phyloP scores from a whole-genome alignment of 495 filamentous ascomycete genomes.

The Glarea lozoyensis region DNA sequence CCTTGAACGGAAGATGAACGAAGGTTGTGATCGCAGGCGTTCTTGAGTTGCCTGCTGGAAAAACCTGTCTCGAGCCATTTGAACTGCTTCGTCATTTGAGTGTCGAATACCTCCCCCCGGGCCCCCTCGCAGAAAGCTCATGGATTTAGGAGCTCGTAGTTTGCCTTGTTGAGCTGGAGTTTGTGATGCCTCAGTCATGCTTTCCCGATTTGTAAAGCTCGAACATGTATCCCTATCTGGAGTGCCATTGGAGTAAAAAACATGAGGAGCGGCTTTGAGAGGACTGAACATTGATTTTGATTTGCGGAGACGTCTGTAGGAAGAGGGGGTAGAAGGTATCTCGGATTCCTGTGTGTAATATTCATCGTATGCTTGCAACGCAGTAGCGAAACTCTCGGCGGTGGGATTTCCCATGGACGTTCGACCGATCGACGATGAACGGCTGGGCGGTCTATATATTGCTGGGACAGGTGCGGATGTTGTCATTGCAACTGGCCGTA shows the following conservation, averaged over 20 bases:
- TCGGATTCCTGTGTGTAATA: constrained; percentile 49
- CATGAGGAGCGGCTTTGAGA: constrained; percentile 31
- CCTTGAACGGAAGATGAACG: constrained; percentile 37
- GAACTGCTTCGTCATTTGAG: constrained; percentile 35
- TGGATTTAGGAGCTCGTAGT: constrained; percentile 39
- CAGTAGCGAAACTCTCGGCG: constrained; percentile 27
- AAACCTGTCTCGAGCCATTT: constrained; percentile 39
- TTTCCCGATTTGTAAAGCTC: constrained; percentile 3
- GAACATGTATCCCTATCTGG: constrained; percentile 8
- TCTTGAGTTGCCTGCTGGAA: constrained; percentile 27
- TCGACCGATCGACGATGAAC: constrained; percentile 27
- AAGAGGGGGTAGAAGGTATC: constrained; percentile 59
- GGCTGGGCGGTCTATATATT: constrained; percentile 20
- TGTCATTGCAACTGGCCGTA: constrained; percentile 13
- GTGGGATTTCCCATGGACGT: constrained; percentile 24
- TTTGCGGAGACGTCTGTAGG: constrained; percentile 64
- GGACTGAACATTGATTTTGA: constrained; percentile 64
- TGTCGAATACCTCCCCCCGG: constrained; percentile 21
- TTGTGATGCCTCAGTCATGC: constrained; percentile 11
- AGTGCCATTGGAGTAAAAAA: constrained; percentile 20
- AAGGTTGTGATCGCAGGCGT: constrained; percentile 30
- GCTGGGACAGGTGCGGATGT: constrained; percentile 18
- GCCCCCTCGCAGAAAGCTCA: constrained; percentile 49
- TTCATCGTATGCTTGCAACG: constrained; percentile 31
- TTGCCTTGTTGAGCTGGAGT: constrained; percentile 3